These are phyloP conservation scores for Xylaria digitata DNA, from an alignment of 2,329 filamentous ascomycete species.

Conservation along the genomic window DNA sequence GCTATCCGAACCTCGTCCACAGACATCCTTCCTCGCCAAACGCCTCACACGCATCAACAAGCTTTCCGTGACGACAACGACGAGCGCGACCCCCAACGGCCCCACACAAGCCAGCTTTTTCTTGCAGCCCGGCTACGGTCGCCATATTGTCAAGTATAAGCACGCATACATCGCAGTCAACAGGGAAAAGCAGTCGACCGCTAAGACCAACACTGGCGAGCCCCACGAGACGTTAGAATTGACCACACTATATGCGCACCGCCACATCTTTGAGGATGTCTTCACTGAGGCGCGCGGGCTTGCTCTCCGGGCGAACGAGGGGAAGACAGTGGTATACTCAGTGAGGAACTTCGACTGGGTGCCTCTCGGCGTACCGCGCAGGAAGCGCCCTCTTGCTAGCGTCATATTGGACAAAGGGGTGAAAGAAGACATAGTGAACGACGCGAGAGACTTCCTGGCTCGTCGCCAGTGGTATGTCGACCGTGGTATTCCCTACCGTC, in stretches of 20 bases:
- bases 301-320: slow-evolving; percentile 83
- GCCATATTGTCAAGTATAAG: slow-evolving; percentile 86
- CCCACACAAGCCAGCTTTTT: slow-evolving; percentile 83
- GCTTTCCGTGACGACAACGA: slow-evolving; percentile 66
- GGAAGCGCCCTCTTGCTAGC: slow-evolving; percentile 87
- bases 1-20: slow-evolving; percentile 84
- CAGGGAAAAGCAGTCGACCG: slow-evolving; percentile 85
- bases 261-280: slow-evolving; percentile 88
- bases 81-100: slow-evolving; percentile 70
- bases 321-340: slow-evolving; percentile 92
- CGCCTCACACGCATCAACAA: slow-evolving; percentile 70
- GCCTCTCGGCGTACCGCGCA: slow-evolving; percentile 82
- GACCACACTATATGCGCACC: slow-evolving; percentile 89
- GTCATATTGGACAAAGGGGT: slow-evolving; percentile 91
- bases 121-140: slow-evolving; percentile 89
- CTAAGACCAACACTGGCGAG: slow-evolving; percentile 83
- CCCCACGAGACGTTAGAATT: slow-evolving; percentile 95
- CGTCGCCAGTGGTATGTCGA: slow-evolving; percentile 91
- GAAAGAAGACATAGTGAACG: slow-evolving; percentile 81
- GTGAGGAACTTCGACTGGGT: slow-evolving; percentile 87
- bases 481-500: slow-evolving; percentile 91
- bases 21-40: slow-evolving; percentile 68
- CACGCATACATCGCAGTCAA: slow-evolving; percentile 89
- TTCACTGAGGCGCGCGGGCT: slow-evolving; percentile 88
- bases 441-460: slow-evolving; percentile 83